These are phyloP conservation scores for Erythrobasidium yunnanense DNA, from an alignment of 768 basidiomycete genomes.

Conservation along the genomic window DNA sequence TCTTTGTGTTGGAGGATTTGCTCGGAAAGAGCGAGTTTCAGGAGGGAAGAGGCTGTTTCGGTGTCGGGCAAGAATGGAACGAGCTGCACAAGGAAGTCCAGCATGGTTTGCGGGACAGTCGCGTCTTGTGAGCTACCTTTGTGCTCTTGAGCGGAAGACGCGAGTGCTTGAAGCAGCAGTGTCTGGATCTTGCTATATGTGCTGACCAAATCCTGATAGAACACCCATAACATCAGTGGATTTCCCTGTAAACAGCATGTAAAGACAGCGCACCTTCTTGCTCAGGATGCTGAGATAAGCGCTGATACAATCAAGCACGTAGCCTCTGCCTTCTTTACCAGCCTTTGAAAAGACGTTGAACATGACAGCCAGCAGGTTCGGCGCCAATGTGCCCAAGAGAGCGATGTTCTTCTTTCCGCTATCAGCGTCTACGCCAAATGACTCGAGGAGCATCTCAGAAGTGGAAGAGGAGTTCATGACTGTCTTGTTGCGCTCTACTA, in stretches of 20 bases:
- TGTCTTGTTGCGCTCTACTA: constrained; percentile 68
- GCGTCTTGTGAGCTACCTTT: constrained; percentile 27
- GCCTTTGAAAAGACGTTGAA: constrained; percentile 93
- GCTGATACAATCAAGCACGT: constrained; percentile 77
- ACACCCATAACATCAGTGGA: constrained; percentile 10
- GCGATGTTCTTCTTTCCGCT: constrained; percentile 58
- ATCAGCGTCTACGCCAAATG: constrained; percentile 50
- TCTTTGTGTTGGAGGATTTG: constrained; percentile 66
- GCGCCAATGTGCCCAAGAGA: constrained; percentile 64
- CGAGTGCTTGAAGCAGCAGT: constrained; percentile 59
- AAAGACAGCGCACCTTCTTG: constrained; percentile 49
- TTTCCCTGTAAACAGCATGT: neutral
- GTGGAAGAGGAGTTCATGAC: constrained; percentile 47
- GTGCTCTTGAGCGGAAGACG: neutral
- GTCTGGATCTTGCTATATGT: constrained; percentile 68
- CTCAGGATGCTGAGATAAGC: constrained; percentile 75
- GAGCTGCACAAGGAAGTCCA: constrained; percentile 73
- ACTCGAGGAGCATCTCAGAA: constrained; percentile 42
- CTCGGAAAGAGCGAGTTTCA: constrained; percentile 56
- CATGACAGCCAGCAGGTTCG: constrained; percentile 87
- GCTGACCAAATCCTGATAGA: constrained; percentile 61
- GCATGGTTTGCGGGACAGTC: constrained; percentile 49
- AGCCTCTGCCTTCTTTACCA: constrained; percentile 53
- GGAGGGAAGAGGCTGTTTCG: constrained; percentile 54
- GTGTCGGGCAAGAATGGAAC: constrained; percentile 57